phyloP scores from a whole-genome alignment of 495 filamentous ascomycete species.

The Hypoxylon subgilvum region DNA sequence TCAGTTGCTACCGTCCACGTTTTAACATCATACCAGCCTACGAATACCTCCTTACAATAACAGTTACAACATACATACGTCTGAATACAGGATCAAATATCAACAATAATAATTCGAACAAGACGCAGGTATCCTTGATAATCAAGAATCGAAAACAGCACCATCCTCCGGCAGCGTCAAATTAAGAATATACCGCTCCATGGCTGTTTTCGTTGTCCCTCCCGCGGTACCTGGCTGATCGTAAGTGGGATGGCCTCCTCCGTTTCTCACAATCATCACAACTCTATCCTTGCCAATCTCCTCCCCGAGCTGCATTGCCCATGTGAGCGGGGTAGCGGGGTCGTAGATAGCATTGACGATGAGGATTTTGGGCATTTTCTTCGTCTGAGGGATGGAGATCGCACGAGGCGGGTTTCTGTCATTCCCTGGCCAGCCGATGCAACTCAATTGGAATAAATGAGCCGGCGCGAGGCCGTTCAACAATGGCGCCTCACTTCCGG shows the following conservation, averaged over 20 bases:
- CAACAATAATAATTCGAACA: too few species aligned
- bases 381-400: neutral
- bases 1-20: too few species aligned
- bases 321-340: conserved; percentile 33
- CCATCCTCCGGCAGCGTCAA: conserved; percentile 11
- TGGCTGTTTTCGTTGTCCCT: conserved; percentile 8
- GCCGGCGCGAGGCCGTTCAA: conserved; percentile 16
- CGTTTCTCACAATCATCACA: conserved; percentile 36
- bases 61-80: too few species aligned
- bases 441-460: conserved; percentile 7
- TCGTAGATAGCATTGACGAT: conserved; percentile 41
- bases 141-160: conserved; percentile 2
- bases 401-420: conserved; percentile 26
- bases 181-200: conserved; percentile 7
- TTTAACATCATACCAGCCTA: too few species aligned
- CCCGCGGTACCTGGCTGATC: conserved; percentile 16
- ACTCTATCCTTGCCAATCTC: conserved; percentile 21
- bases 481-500: conserved; percentile 24
- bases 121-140: too few species aligned
- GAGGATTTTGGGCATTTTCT: conserved; percentile 18
- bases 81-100: too few species aligned
- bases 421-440: conserved; percentile 43
- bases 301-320: conserved; percentile 31
- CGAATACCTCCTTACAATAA: too few species aligned
- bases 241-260: conserved; percentile 38